phyloP scores from a whole-genome alignment of 2,329 filamentous ascomycete genomes.

The Fusarium sp. region DNA sequence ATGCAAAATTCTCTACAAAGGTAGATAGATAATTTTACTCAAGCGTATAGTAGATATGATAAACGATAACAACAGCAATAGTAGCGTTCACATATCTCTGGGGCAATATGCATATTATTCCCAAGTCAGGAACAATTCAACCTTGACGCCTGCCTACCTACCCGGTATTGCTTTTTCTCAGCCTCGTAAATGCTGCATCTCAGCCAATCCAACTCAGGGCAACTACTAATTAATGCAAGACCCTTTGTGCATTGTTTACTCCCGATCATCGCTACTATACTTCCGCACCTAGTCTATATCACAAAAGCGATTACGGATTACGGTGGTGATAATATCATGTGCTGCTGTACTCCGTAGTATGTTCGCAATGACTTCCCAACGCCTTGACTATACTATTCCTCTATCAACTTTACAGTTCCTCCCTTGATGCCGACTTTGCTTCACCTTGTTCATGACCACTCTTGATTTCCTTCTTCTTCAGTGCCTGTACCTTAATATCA shows the following conservation, averaged over 20 bases:
- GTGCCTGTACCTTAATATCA: slow-evolving; percentile 53
- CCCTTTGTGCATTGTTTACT: slow-evolving; percentile 26
- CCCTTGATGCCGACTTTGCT: slow-evolving; percentile 35
- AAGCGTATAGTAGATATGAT: too few relatives aligned
- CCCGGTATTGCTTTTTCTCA: slow-evolving; percentile 22
- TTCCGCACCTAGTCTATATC: not conserved
- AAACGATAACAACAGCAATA: too few relatives aligned
- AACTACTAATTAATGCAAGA: slow-evolving; percentile 4
- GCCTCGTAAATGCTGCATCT: slow-evolving; percentile 5
- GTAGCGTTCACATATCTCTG: too few relatives aligned
- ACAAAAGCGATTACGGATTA: slow-evolving; percentile 1
- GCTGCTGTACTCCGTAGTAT: too few relatives aligned
- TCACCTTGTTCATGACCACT: slow-evolving; percentile 17
- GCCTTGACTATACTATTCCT: too few relatives aligned
- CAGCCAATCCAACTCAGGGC: slow-evolving; percentile 4
- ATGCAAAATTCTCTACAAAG: not conserved
- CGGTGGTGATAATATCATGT: not conserved
- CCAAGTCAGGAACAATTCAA: slow-evolving; percentile 24
- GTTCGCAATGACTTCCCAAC: too few relatives aligned
- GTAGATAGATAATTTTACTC: not conserved
- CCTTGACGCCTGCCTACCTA: slow-evolving; percentile 20
- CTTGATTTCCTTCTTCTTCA: slow-evolving; percentile 48
- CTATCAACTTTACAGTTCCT: slow-evolving; percentile 42
- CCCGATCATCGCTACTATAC: not conserved
- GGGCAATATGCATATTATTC: not conserved